Percentiles rank a stretch among this genome's conserved stretches.
phyloP scores from a whole-genome alignment of 352 stramenopile genomes.

The Pythium brachiatum region DNA sequence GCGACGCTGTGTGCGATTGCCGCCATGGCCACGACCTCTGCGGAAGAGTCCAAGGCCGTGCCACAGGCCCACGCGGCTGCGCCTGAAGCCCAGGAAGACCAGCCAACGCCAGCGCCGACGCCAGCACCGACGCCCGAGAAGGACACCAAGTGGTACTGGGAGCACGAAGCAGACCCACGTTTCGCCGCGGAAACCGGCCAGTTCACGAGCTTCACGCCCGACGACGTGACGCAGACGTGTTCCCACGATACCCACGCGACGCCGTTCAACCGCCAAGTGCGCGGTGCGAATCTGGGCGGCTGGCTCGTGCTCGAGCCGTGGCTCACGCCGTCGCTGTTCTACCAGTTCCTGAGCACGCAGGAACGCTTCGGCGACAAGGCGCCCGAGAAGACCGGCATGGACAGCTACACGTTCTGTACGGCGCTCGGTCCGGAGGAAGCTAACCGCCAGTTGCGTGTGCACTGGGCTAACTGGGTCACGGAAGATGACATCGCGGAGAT shows the following conservation, averaged over 20 bases:
- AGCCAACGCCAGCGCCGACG: not conserved
- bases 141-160: constrained; percentile 66
- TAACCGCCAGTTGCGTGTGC: constrained; percentile 91
- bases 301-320: constrained; percentile 96
- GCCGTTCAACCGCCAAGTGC: constrained; percentile 82
- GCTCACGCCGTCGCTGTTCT: constrained; percentile 95
- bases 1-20: constrained; percentile 5
- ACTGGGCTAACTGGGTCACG: constrained; percentile 94
- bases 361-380: constrained; percentile 72
- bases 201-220: constrained; percentile 52
- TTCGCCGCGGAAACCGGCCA: constrained; percentile 42
- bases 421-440: constrained; percentile 86
- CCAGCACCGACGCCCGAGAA: constrained; percentile 21
- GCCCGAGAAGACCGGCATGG: constrained; percentile 86
- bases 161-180: constrained; percentile 48
- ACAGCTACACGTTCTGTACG: constrained; percentile 91
- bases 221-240: constrained; percentile 66
- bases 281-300: constrained; percentile 91
- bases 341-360: constrained; percentile 91
- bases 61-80: not conserved
- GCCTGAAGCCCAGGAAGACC: not conserved
- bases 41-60: not conserved
- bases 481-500: constrained; percentile 90
- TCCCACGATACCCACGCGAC: constrained; percentile 62
- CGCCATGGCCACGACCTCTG: not conserved